phyloP scores from a whole-genome alignment of 2,329 filamentous ascomycete species.

The Hymenoscyphus scutula region DNA sequence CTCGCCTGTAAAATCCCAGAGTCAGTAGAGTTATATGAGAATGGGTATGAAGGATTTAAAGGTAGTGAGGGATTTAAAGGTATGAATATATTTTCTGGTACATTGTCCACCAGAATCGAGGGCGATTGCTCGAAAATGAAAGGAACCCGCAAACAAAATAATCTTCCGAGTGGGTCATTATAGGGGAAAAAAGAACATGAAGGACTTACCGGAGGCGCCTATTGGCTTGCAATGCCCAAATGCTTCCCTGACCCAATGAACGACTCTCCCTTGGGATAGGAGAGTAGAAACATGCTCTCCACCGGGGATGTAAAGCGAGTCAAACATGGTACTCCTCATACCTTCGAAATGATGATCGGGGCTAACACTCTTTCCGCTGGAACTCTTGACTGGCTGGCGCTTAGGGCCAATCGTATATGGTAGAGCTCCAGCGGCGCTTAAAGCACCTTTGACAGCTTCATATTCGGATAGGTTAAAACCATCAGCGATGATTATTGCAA shows the following conservation, averaged over 20 bases:
- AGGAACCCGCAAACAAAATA: too few relatives aligned
- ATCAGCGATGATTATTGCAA: conserved; percentile 75
- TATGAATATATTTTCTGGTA: too few relatives aligned
- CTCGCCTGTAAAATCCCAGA: conserved; percentile 44
- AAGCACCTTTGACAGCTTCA: conserved; percentile 59
- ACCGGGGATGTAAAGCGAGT: conserved; percentile 74
- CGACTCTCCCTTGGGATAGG: conserved; percentile 65
- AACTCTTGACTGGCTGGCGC: conserved; percentile 58
- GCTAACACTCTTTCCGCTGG: conserved; percentile 48
- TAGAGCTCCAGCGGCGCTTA: conserved; percentile 61
- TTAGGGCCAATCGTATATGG: conserved; percentile 71
- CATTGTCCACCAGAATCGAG: too few relatives aligned
- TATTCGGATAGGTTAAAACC: conserved; percentile 70
- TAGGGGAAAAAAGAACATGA: too few relatives aligned
- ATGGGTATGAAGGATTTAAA: too few relatives aligned
- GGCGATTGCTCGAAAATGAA: too few relatives aligned
- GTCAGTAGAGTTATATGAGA: too few relatives aligned
- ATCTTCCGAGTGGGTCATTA: too few relatives aligned
- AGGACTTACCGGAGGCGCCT: conserved; percentile 55
- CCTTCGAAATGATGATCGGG: conserved; percentile 80
- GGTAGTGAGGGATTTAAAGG: too few relatives aligned
- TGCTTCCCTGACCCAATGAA: conserved; percentile 76
- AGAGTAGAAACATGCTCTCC: conserved; percentile 64
- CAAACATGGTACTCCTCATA: conserved; percentile 77
- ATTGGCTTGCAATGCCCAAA: conserved; percentile 82